Percentiles rank a stretch among this genome's conserved stretches.
Evolutionary conservation across 75 land plant genomes (phyloP).

Genomic region (Picea glauca): DNA sequence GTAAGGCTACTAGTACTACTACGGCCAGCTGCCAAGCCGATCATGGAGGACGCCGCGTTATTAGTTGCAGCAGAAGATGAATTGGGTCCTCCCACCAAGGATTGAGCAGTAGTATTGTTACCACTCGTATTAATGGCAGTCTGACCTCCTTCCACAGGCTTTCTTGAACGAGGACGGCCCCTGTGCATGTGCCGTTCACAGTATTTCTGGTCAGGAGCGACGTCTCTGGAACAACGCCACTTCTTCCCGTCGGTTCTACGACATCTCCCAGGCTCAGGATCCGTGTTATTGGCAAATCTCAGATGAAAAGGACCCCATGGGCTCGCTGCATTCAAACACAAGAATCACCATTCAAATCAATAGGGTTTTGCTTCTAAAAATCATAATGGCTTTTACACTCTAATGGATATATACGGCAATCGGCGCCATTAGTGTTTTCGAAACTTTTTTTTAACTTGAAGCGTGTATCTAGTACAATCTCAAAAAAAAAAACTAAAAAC

Average conservation of each 20-base stretch:
- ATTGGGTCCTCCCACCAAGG: too few relatives aligned
- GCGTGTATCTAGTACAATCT: constrained; percentile 14
- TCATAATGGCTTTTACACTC: too few relatives aligned
- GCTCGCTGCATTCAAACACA: constrained; percentile 20
- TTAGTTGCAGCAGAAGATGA: background rate
- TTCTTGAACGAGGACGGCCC: constrained; percentile 74
- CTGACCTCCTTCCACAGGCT: constrained; percentile 47
- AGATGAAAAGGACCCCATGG: constrained; percentile 33
- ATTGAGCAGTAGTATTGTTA: background rate
- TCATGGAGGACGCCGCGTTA: background rate
- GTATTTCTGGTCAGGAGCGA: constrained; percentile 78
- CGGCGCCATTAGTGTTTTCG: too few relatives aligned
- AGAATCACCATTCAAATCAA: too few relatives aligned
- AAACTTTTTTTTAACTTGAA: too few relatives aligned
- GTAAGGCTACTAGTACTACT: background rate
- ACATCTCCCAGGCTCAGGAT: constrained; percentile 81
- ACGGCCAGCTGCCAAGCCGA: constrained; percentile 4
- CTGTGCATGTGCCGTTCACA: constrained; percentile 85
- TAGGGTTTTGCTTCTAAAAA: too few relatives aligned
- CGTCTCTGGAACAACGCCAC: constrained; percentile 80
- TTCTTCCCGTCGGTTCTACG: constrained; percentile 83
- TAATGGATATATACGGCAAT: too few relatives aligned
- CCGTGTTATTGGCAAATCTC: constrained; percentile 39
- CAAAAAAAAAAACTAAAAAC: background rate
- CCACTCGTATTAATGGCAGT: constrained; percentile 1